phyloP scores from a whole-genome alignment of 495 filamentous ascomycete genomes.

The Aspergillus saccharolyticus region DNA sequence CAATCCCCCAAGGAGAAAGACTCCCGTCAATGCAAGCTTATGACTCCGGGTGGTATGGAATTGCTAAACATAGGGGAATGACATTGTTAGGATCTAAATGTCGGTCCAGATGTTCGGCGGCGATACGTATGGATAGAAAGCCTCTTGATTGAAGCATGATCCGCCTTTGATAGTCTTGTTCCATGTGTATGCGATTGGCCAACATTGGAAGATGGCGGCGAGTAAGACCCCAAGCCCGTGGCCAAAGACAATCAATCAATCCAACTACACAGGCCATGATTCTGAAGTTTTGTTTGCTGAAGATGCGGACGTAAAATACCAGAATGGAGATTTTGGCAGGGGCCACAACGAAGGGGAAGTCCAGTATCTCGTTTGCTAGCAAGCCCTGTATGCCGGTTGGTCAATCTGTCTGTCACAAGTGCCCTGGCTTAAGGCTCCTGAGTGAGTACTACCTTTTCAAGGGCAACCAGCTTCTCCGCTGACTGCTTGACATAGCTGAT shows the following conservation, averaged over 20 bases:
- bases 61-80: slow-evolving; percentile 41
- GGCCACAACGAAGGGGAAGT: slow-evolving; percentile 28
- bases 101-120: slow-evolving; percentile 32
- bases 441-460: slow-evolving; percentile 13
- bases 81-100: slow-evolving; percentile 34
- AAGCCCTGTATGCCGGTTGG: slow-evolving; percentile 8
- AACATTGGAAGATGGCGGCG: slow-evolving; percentile 29
- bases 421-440: neutral
- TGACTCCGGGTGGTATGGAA: slow-evolving; percentile 18
- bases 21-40: slow-evolving; percentile 24
- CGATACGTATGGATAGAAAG: slow-evolving; percentile 28
- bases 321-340: slow-evolving; percentile 38
- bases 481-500: slow-evolving; percentile 14
- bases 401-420: neutral
- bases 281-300: slow-evolving; percentile 22
- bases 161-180: slow-evolving; percentile 18
- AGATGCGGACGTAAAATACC: slow-evolving; percentile 40
- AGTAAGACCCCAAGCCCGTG: slow-evolving; percentile 26
- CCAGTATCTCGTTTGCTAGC: slow-evolving; percentile 22
- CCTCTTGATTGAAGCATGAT: slow-evolving; percentile 25
- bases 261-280: slow-evolving; percentile 31
- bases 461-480: slow-evolving; percentile 9
- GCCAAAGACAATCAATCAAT: slow-evolving; percentile 19
- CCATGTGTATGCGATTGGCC: slow-evolving; percentile 29
- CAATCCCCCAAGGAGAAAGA: slow-evolving; percentile 28